Conservation (phyloP, 768 basidiomycete species). For the Pholiota molesta region DNA sequence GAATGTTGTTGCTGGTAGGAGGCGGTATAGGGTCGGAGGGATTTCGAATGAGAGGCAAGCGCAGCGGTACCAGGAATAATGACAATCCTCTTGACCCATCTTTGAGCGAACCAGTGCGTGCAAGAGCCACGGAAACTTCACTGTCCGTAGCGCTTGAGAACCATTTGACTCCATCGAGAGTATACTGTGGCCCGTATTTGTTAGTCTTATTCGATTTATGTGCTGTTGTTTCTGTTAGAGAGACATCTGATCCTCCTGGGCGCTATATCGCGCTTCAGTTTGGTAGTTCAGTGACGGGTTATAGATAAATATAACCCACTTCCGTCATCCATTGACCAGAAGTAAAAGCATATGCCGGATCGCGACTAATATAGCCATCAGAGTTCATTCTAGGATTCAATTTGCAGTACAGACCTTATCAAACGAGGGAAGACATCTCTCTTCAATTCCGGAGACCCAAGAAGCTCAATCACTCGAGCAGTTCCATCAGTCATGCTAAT, state of each 20-base stretch:
- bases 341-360: slow-evolving; percentile 64
- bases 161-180: slow-evolving; percentile 77
- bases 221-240: slow-evolving; percentile 71
- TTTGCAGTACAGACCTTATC: slow-evolving; percentile 47
- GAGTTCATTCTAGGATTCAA: neutral
- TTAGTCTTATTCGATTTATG: slow-evolving; percentile 34
- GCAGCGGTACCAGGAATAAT: slow-evolving; percentile 73
- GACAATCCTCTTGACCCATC: slow-evolving; percentile 70
- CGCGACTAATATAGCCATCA: slow-evolving; percentile 45
- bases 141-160: slow-evolving; percentile 85
- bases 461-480: slow-evolving; percentile 71
- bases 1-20: slow-evolving; percentile 64
- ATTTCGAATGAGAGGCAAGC: slow-evolving; percentile 51
- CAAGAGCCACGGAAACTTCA: slow-evolving; percentile 70
- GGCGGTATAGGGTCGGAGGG: slow-evolving; percentile 43
- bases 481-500: slow-evolving; percentile 81
- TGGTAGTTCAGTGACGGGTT: slow-evolving; percentile 32
- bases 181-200: slow-evolving; percentile 53
- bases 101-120: slow-evolving; percentile 61
- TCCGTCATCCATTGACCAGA: slow-evolving; percentile 90
- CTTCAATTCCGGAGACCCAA: slow-evolving; percentile 64
- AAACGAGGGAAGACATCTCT: slow-evolving; percentile 59
- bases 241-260: slow-evolving; percentile 77
- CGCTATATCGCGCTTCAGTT: slow-evolving; percentile 46
- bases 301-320: slow-evolving; percentile 36